Evolutionary conservation across 1,284 basidiomycete species (phyloP).

Genomic region (Ustilago sp.): DNA sequence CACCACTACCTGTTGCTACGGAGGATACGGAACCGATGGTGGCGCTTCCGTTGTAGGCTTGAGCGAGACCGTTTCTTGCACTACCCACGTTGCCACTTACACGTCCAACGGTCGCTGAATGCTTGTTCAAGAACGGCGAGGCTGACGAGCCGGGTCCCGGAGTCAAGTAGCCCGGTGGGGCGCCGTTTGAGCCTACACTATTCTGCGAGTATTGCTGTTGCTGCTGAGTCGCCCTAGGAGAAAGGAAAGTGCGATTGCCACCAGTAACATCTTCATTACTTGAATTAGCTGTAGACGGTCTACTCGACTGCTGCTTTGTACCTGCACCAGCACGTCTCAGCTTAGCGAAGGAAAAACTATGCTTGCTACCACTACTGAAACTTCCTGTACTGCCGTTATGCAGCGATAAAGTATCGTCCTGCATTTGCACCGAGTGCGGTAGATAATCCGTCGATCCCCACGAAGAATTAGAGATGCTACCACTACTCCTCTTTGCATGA

Average conservation of each 20-base stretch:
- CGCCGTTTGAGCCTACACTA: background rate
- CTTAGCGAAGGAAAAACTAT: conserved; percentile 38
- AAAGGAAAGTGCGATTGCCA: conserved; percentile 16
- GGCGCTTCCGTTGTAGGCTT: conserved; percentile 25
- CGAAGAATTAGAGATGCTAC: conserved; percentile 29
- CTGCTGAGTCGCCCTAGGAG: conserved; percentile 11
- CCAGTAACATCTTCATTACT: conserved; percentile 28
- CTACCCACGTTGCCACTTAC: conserved; percentile 19
- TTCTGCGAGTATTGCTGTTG: conserved; percentile 10
- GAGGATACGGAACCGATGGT: conserved; percentile 25
- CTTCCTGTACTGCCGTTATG: conserved; percentile 36
- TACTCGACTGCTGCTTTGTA: conserved; percentile 19
- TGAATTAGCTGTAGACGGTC: conserved; percentile 32
- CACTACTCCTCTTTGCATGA: conserved; percentile 32
- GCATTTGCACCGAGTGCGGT: conserved; percentile 9
- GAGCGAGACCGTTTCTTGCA: conserved; percentile 33
- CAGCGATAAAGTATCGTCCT: conserved; percentile 21
- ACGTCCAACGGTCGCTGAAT: conserved; percentile 43
- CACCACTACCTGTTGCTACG: background rate
- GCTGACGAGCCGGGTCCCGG: conserved; percentile 38
- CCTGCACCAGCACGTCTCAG: conserved; percentile 13
- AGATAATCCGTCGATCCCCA: conserved; percentile 28
- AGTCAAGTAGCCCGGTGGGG: conserved; percentile 27
- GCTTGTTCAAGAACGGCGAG: conserved; percentile 52
- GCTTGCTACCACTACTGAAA: conserved; percentile 34